These are phyloP conservation scores for Porphyra umbilicalis DNA, from an alignment of 31 red algal species.

Conservation along the genomic window DNA sequence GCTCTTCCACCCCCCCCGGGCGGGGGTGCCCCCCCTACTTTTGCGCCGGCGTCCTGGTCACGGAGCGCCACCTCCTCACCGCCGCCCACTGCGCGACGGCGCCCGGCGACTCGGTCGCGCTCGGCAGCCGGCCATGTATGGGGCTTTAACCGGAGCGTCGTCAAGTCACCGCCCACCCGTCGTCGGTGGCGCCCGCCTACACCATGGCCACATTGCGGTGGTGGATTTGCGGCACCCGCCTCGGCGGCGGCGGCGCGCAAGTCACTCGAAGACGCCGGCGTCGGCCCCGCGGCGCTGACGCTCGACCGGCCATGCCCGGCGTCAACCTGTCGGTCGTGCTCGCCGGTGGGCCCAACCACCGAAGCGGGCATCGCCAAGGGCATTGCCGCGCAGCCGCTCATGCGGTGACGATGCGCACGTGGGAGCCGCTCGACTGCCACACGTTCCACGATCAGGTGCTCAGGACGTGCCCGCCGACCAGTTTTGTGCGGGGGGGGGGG, in stretches of 20 bases:
- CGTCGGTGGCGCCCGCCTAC: background rate
- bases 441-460: background rate
- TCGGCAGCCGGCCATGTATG: background rate
- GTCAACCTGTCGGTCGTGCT: background rate
- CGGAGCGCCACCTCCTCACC: background rate
- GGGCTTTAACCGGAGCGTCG: background rate
- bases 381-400: background rate
- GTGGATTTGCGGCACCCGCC: background rate
- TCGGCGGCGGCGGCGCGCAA: background rate
- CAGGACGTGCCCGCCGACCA: background rate
- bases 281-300: background rate
- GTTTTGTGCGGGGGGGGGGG: background rate
- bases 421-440: background rate
- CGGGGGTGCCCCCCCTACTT: background rate
- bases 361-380: background rate
- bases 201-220: background rate
- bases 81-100: background rate
- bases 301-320: background rate
- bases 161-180: background rate
- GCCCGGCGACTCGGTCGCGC: background rate
- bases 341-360: background rate
- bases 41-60: background rate
- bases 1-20: background rate
- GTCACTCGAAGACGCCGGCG: background rate
- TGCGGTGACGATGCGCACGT: background rate